Base-by-base conservation (phyloP, 129 eudicot species). In the Lactuca saligna region DNA sequence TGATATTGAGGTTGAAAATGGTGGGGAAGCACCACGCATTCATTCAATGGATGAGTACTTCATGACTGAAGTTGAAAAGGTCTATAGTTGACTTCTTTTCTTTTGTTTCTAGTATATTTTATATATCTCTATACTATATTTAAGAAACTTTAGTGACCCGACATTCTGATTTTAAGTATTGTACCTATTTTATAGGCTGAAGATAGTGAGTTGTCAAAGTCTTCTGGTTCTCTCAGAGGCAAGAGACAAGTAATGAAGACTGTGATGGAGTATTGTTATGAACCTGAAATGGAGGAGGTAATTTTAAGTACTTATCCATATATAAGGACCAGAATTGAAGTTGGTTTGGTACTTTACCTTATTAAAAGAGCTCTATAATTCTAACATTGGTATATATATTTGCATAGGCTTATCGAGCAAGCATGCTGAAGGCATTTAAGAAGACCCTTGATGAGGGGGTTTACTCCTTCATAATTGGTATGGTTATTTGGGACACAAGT, bases 241-340 rank as follows among this genome's bases (percentile, higher is more conserved):
- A 92, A 83, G 78, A 88, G 91, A 80, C 80, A 75, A 68, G 81
- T 72, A 57, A 69, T 50, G 76, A 92, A 87, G 96, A 86, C 57
- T 50, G 95, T 92, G 74, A 80, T 92, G 86, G 98, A 92, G 79
- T 92, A 82, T 66, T 86, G 91, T 77, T 92, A 88, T 71, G 98
- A 92, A 83, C 96, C 98, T 82, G 98, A 92, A 71, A 92, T 92
- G 98, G 95, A 88, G 86, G 96, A 92, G 96, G 98, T 92, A 79
- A 62, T 63, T 62, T 63, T 39, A 67, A 11, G 12, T 51, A 38
- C 25, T 39, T 41, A n/a, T n/a, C n/a, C n/a, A n/a, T n/a, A n/a
- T 61, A 25, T 25, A 8, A 7, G 0, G 49, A 7, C 8, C 46
- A 6, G 10, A 44, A 10, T 10, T 44, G 50, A 44, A 44, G 13